Conservation (phyloP, 345 rosid species). For the Noccaea bulbosa region DNA sequence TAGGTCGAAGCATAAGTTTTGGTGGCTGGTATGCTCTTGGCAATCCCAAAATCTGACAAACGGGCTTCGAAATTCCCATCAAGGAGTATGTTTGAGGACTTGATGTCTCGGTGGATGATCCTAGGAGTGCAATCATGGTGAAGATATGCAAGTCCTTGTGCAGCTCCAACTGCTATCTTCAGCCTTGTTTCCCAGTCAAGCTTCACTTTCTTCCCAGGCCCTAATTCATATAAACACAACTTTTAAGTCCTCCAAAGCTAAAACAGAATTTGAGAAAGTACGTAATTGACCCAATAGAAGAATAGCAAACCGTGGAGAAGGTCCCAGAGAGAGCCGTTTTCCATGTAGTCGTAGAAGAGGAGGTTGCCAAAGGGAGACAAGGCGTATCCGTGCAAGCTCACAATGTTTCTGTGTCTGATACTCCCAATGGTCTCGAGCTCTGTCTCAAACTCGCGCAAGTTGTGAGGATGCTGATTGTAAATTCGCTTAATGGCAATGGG, state of each 20-base stretch:
- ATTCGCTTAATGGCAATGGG: constrained; percentile 94
- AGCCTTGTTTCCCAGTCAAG: constrained; percentile 96
- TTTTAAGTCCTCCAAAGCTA: not conserved
- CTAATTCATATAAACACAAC: constrained; percentile 41
- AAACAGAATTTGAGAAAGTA: not conserved
- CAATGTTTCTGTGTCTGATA: constrained; percentile 91
- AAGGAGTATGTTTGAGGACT: constrained; percentile 90
- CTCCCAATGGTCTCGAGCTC: constrained; percentile 96
- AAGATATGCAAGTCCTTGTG: constrained; percentile 97
- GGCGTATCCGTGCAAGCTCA: constrained; percentile 92
- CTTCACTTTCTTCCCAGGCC: constrained; percentile 77
- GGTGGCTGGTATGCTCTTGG: constrained; percentile 73
- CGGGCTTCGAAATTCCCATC: constrained; percentile 88
- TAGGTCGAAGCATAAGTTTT: constrained; percentile 82
- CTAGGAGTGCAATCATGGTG: constrained; percentile 96
- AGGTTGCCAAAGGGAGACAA: constrained; percentile 80
- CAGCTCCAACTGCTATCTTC: constrained; percentile 88
- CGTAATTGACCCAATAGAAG: not conserved
- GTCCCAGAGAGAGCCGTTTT: constrained; percentile 96
- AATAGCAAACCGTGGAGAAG: constrained; percentile 77
- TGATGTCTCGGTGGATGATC: constrained; percentile 88
- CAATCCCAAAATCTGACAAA: constrained; percentile 96
- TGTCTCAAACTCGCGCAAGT: constrained; percentile 82
- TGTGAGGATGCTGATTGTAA: constrained; percentile 65
- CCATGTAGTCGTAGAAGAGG: constrained; percentile 97